Evolutionary conservation across 2,329 filamentous ascomycete genomes (phyloP).

Genomic region (Stagonosporopsis tanaceti): DNA sequence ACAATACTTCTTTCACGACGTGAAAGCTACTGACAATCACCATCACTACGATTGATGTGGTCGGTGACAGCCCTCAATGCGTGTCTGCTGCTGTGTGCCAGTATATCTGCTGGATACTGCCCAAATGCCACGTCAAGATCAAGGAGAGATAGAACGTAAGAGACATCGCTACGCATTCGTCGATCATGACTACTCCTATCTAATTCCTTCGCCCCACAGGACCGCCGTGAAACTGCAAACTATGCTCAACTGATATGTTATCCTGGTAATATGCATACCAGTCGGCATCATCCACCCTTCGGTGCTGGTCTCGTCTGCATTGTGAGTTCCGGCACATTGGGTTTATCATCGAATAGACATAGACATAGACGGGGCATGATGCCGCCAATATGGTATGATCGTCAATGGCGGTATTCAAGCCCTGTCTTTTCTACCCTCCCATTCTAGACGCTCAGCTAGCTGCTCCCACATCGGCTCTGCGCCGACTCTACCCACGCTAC

Average conservation of each 20-base stretch:
- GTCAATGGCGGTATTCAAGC: neutral
- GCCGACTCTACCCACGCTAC: slow-evolving; percentile 77
- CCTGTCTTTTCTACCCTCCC: slow-evolving; percentile 39
- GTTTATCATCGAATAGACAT: neutral
- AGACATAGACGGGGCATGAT: neutral
- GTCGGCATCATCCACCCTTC: no score
- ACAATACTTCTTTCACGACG: neutral
- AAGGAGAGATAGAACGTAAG: no score
- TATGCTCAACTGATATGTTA: no score
- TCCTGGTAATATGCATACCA: no score
- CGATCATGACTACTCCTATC: no score
- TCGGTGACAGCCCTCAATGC: neutral
- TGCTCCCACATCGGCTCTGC: slow-evolving; percentile 79
- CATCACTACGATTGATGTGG: neutral
- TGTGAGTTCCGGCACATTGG: neutral
- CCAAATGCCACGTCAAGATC: no score
- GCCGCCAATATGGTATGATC: neutral
- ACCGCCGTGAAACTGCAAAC: no score
- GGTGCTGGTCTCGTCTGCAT: neutral
- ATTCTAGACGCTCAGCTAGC: slow-evolving; percentile 80
- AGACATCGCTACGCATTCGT: no score
- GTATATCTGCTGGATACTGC: no score
- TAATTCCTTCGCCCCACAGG: no score
- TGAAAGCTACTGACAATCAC: neutral
- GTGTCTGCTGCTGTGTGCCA: no score